Evolutionary conservation across 805 yeast genomes (phyloP), one percentile per base, ranked within the genome.

Genomic region (Nakazawaea holstii): DNA sequence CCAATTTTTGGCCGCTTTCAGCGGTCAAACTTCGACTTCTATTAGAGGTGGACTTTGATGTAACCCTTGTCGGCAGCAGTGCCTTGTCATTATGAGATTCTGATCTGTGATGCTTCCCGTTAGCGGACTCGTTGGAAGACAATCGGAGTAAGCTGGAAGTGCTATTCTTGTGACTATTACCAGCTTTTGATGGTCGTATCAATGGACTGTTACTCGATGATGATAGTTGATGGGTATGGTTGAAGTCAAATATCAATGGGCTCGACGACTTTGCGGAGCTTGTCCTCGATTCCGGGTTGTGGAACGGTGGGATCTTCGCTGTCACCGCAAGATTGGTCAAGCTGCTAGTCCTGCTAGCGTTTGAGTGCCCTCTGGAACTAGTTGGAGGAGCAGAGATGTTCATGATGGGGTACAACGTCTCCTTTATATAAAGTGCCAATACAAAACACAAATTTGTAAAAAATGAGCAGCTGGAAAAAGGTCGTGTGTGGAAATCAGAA

Each of bases 351-450:
- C 48, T 37, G 29, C 47, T 39, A 15, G 43, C 35, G 6, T 14
- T 17, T 2, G 26, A 26, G 15, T 26, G 6, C n/a, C 43, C 33
- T 33, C 48, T 24, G 13, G 45, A 42, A 11, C 20, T 35, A 20
- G 45, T 24, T 45, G 55, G 45, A 37, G 43, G 38, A 35, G 51
- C 32, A 36, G 46, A 26, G 32, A 39, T 31, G 49, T 35, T 24
- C 49, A 52, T 29, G 50, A 43, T 20, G 46, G 43, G 6, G 40
- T n/a, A n/a, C n/a, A n/a, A n/a, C n/a, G n/a, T n/a, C n/a, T n/a
- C n/a, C n/a, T n/a, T n/a, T n/a, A n/a, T n/a, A n/a, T n/a, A n/a
- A n/a, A n/a, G n/a, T n/a, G n/a, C n/a, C n/a, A n/a, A n/a, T n/a
- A n/a, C n/a, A n/a, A n/a, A n/a, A n/a, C n/a, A n/a, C n/a, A n/a